Conservation (phyloP, 352 stramenopile genomes). For the Blastocystis hominis region DNA sequence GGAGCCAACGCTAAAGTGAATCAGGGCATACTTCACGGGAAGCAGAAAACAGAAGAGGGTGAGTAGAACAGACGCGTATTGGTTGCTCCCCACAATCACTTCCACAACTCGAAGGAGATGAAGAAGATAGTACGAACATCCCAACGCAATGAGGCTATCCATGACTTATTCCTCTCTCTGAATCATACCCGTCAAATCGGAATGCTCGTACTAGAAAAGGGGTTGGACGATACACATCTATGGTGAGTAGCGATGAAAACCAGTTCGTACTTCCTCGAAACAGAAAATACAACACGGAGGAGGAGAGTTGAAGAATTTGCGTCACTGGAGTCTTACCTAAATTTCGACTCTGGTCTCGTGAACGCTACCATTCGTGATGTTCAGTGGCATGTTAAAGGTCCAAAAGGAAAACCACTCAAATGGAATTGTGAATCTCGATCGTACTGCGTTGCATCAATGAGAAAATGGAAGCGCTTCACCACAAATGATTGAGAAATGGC, state of each 20-base stretch:
- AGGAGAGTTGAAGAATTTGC: not conserved
- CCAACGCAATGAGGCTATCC: not conserved
- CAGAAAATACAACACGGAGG: not conserved
- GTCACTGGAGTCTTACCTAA: not conserved
- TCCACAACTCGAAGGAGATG: not conserved
- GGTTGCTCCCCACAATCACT: not conserved
- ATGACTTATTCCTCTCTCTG: not conserved
- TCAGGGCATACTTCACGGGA: constrained; percentile 6
- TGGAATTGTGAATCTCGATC: not conserved
- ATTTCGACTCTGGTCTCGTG: not conserved
- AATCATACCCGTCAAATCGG: not conserved
- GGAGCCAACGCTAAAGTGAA: not conserved
- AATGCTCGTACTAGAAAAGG: not conserved
- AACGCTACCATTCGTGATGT: not conserved
- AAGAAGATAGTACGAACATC: not conserved
- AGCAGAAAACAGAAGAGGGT: not conserved
- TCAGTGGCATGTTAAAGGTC: not conserved
- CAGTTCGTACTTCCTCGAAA: not conserved
- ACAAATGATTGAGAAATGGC: too few relatives aligned
- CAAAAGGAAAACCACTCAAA: not conserved
- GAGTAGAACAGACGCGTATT: not conserved
- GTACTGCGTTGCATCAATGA: too few relatives aligned
- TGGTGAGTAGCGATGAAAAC: not conserved
- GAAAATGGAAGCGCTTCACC: too few relatives aligned
- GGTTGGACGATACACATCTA: not conserved